Conservation (phyloP, 75 land plant genomes). For the Adiantum capillusveneris region DNA sequence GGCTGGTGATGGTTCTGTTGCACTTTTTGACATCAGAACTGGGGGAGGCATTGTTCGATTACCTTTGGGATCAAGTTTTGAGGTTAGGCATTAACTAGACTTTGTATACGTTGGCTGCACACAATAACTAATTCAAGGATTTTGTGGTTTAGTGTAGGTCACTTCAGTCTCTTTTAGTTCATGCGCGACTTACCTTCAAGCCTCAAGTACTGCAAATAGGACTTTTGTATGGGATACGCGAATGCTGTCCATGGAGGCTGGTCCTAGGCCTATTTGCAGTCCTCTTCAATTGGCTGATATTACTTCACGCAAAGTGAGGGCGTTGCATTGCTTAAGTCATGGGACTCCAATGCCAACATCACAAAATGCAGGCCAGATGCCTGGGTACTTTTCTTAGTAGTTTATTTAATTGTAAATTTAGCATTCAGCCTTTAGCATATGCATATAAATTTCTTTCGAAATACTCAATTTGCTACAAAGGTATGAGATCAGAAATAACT, state of each 20-base stretch:
- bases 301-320: slow-evolving; percentile 10
- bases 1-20: slow-evolving; percentile 46
- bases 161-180: slow-evolving; percentile 47
- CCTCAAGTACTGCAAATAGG: slow-evolving; percentile 40
- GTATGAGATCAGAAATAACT: too few relatives aligned
- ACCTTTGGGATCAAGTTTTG: slow-evolving; percentile 30
- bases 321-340: slow-evolving; percentile 43
- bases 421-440: too few relatives aligned
- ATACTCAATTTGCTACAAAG: too few relatives aligned
- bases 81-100: slow-evolving; percentile 16
- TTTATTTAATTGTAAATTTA: too few relatives aligned
- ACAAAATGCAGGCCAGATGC: slow-evolving; percentile 37
- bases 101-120: too few relatives aligned
- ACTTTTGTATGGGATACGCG: slow-evolving; percentile 46
- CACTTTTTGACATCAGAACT: slow-evolving; percentile 38
- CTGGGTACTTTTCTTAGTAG: slow-evolving; percentile 20
- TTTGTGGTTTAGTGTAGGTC: slow-evolving; percentile 27
- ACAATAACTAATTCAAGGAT: too few relatives aligned
- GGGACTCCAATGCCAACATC: slow-evolving; percentile 44
- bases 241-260: slow-evolving; percentile 35
- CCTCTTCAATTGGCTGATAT: slow-evolving; percentile 19
- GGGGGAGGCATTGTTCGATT: slow-evolving; percentile 35
- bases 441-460: too few relatives aligned
- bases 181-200: slow-evolving; percentile 43
- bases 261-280: slow-evolving; percentile 16